Percentiles rank a stretch among this genome's conserved stretches.
These are phyloP conservation scores for Ceratobasidium sp. DNA, from an alignment of 1,284 basidiomycete species.

Conservation along the genomic window DNA sequence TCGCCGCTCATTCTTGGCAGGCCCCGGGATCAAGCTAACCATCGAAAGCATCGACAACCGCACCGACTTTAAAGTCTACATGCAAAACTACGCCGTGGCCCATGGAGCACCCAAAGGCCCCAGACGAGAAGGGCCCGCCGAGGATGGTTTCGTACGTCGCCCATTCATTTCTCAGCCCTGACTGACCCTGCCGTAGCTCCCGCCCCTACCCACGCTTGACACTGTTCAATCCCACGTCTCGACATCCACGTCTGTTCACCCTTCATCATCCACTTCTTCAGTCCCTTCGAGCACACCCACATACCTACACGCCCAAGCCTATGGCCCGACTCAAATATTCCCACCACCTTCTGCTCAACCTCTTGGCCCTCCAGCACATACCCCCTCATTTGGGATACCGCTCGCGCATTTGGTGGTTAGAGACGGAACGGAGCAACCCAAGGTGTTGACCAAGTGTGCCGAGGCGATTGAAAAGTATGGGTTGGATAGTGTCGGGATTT, in stretches of 20 bases:
- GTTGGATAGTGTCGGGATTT: conserved; percentile 85
- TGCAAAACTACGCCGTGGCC: conserved; percentile 92
- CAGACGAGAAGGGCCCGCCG: conserved; percentile 78
- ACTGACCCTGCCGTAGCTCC: conserved; percentile 21
- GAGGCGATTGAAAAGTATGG: conserved; percentile 91
- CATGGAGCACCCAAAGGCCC: conserved; percentile 73
- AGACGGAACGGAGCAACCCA: conserved; percentile 88
- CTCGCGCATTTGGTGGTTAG: conserved; percentile 89
- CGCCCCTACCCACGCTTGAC: conserved; percentile 36
- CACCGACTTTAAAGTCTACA: conserved; percentile 91
- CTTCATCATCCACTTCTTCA: neutral
- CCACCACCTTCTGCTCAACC: neutral
- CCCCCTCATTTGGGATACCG: conserved; percentile 87
- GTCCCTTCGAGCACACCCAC: neutral
- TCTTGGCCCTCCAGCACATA: conserved; percentile 63
- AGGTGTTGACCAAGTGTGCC: conserved; percentile 87
- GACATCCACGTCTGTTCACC: conserved; percentile 37
- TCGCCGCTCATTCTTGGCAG: conserved; percentile 49
- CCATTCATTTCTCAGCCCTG: neutral
- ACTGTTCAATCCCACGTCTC: conserved; percentile 32
- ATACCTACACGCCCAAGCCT: conserved; percentile 47
- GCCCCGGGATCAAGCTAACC: conserved; percentile 80
- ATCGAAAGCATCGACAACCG: conserved; percentile 93
- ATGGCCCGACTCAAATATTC: conserved; percentile 26
- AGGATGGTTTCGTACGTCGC: conserved; percentile 83